Evolutionary conservation across 352 stramenopile species (phyloP), one percentile per base, ranked within the genome.

Genomic region (Globisporangium nunn): DNA sequence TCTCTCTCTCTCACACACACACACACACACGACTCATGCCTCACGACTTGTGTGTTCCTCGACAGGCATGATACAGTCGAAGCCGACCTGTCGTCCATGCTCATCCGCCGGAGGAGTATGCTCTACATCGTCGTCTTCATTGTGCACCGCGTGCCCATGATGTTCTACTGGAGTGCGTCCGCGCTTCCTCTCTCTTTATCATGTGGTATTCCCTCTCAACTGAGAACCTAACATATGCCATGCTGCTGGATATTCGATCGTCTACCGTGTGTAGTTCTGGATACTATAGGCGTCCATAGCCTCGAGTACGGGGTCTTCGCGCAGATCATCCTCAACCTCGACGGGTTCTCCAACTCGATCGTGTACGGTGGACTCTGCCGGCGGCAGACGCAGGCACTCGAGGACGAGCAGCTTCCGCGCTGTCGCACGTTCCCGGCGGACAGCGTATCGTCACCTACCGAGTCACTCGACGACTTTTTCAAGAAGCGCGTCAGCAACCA

Each of bases 121-220:
- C 68, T 88, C 17, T 89, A 89, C 55, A 84, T 88, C 45, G 62
- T 88, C 45, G 69, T 89, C 11, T 91, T 89, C 55, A 66, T 89
- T 30, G 56, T 69, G 14, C 81, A 89, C 45, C 78, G 81, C 30
- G 74, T 71, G 7, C 81, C 81, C 14, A 87, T 88, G 65, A 81
- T 91, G 66, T 54, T 85, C 45, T 91, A 91, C 50, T 76, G 81
- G 48, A 70, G 75, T 85, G 65, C 61, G 73, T 17, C 76, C 49
- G 3, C 49, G 3, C 7, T 37, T 5, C 47, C 14, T 33, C 17
- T 33, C 7, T 23, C 33, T 33, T 6, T 35, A 4, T 54, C 31
- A 14, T 30, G 15, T 29, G 8, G 18, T 7, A 18, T n/a, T 2
- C 0, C 40, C 47, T 50, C 30, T 18, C 48, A 10, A 23, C 35